Conservation (phyloP, 1,284 basidiomycete species). For the Coriolopsis trogii region DNA sequence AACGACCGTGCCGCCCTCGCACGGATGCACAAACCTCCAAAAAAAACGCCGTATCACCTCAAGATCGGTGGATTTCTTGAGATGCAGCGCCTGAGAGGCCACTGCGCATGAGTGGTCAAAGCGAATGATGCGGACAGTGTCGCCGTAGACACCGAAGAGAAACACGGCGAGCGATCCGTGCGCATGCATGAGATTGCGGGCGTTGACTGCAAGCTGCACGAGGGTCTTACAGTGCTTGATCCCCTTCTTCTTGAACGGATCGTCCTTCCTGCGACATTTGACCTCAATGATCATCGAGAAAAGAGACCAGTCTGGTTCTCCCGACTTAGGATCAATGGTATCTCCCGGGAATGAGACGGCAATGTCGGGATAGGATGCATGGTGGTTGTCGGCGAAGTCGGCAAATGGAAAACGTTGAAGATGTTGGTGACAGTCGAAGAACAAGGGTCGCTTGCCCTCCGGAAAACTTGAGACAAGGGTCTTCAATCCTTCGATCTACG, state of each 20-base stretch:
- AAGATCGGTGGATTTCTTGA: slow-evolving; percentile 1
- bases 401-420: slow-evolving; percentile 4
- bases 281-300: slow-evolving; percentile 11
- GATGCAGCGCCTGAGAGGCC: slow-evolving; percentile 1
- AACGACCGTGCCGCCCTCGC: slow-evolving; percentile 2
- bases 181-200: slow-evolving; percentile 17
- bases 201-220: slow-evolving; percentile 14
- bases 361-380: slow-evolving; percentile 9
- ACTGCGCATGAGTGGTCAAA: slow-evolving; percentile 19
- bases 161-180: slow-evolving; percentile 15
- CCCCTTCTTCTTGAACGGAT: slow-evolving; percentile 4
- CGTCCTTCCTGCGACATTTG: neutral
- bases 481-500: neutral
- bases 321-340: too few species aligned
- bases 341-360: slow-evolving; percentile 8
- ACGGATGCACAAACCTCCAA: slow-evolving; percentile 20
- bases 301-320: neutral
- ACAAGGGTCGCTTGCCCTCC: slow-evolving; percentile 1
- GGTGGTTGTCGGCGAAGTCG: slow-evolving; percentile 5
- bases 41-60: slow-evolving; percentile 12
- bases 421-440: slow-evolving; percentile 2
- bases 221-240: neutral
- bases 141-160: slow-evolving; percentile 20
- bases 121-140: slow-evolving; percentile 18
- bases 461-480: slow-evolving; percentile 4